Evolutionary conservation across 495 filamentous ascomycete genomes (phyloP).

Genomic region (Aspergillus ellipticus): DNA sequence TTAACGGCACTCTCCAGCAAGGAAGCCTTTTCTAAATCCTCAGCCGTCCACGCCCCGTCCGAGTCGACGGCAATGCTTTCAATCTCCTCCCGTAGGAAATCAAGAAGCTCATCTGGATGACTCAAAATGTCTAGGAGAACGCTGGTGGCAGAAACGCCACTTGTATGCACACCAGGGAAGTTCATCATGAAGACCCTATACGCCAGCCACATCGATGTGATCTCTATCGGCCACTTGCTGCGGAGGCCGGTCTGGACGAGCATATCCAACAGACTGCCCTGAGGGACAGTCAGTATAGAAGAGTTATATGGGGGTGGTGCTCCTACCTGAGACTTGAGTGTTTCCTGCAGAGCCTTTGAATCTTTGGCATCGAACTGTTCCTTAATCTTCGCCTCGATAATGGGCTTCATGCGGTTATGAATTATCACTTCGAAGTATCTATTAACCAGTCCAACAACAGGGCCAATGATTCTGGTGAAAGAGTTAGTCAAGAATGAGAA

Average conservation of each 20-base stretch:
- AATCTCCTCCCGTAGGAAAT: slow-evolving; percentile 5
- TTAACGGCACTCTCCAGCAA: slow-evolving; percentile 13
- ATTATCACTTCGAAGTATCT: slow-evolving; percentile 9
- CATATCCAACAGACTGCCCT: slow-evolving; percentile 10
- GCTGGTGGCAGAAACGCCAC: slow-evolving; percentile 11
- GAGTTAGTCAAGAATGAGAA: not conserved
- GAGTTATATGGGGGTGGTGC: not conserved
- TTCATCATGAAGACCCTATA: slow-evolving; percentile 15
- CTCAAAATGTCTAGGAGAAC: slow-evolving; percentile 13
- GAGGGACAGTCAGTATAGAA: not conserved
- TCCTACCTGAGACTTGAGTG: slow-evolving; percentile 2
- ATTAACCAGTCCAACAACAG: slow-evolving; percentile 10
- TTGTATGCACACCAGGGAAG: slow-evolving; percentile 13
- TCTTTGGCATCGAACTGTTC: slow-evolving; percentile 3
- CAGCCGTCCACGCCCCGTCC: slow-evolving; percentile 5
- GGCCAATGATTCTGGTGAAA: slow-evolving; percentile 3
- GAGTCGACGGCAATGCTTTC: not conserved
- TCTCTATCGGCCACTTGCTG: slow-evolving; percentile 12
- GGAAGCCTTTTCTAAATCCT: slow-evolving; percentile 6
- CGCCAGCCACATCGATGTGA: slow-evolving; percentile 9
- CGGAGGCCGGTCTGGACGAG: slow-evolving; percentile 10
- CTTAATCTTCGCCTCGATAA: slow-evolving; percentile 7
- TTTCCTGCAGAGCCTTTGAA: slow-evolving; percentile 1
- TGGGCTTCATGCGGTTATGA: slow-evolving; percentile 11
- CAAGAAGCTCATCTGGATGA: slow-evolving; percentile 1